These are phyloP conservation scores for Colletotrichum siamense DNA, from an alignment of 2,329 filamentous ascomycete genomes.

Conservation along the genomic window DNA sequence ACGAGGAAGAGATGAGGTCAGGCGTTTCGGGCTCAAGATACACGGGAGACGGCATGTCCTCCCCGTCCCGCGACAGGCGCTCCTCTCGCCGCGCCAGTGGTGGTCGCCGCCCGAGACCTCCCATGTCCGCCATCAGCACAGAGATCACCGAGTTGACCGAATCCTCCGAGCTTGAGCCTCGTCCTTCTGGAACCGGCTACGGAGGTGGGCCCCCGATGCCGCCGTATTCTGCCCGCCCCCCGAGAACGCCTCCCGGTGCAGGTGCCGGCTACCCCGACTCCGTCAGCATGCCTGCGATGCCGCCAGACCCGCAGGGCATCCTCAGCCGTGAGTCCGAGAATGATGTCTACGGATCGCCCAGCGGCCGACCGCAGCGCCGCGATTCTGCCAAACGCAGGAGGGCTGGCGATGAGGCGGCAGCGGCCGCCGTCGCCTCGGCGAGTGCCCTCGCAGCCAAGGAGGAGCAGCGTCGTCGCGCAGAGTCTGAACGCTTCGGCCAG, in stretches of 20 bases:
- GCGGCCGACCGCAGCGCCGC: constrained; percentile 45
- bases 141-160: constrained; percentile 29
- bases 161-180: constrained; percentile 45
- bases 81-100: constrained; percentile 30
- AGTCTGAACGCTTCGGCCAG: constrained; percentile 44
- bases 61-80: constrained; percentile 37
- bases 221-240: constrained; percentile 32
- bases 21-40: constrained; percentile 68
- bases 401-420: constrained; percentile 51
- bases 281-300: constrained; percentile 52
- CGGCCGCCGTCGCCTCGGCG: constrained; percentile 52
- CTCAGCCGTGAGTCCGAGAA: constrained; percentile 45
- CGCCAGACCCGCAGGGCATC: constrained; percentile 50
- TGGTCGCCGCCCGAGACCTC: constrained; percentile 29
- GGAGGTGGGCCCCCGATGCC: constrained; percentile 42
- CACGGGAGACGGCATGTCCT: constrained; percentile 70
- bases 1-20: constrained; percentile 61
- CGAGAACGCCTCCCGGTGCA: constrained; percentile 44
- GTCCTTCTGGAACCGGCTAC: constrained; percentile 35
- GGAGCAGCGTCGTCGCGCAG: constrained; percentile 38
- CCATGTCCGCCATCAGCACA: constrained; percentile 20
- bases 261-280: constrained; percentile 29
- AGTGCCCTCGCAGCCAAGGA: constrained; percentile 54
- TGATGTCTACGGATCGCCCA: constrained; percentile 47
- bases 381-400: constrained; percentile 52